Conservation (phyloP, 139 green algal genomes). For the Monoraphidium neglectum region DNA sequence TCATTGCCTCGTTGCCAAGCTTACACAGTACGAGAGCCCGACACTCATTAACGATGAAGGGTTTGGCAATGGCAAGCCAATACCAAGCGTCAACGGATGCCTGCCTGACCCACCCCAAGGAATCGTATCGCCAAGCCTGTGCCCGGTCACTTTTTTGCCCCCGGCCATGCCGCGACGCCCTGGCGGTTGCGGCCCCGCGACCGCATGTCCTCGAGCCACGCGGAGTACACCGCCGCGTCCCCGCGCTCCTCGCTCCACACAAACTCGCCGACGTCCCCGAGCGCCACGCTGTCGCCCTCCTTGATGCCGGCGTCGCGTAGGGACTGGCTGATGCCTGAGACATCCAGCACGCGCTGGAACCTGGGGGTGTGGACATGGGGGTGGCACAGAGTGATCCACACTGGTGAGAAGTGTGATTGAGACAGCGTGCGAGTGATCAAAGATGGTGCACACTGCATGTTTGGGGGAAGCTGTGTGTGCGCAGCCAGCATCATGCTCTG, state of each 20-base stretch:
- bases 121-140: too few relatives aligned
- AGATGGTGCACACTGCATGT: too few relatives aligned
- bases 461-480: too few relatives aligned
- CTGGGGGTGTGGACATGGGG: slow-evolving; percentile 13
- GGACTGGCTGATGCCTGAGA: slow-evolving; percentile 65
- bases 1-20: too few relatives aligned
- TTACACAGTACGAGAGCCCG: too few relatives aligned
- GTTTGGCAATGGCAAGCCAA: too few relatives aligned
- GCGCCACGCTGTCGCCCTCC: slow-evolving; percentile 80
- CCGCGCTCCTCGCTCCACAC: slow-evolving; percentile 63
- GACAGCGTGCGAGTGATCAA: too few relatives aligned
- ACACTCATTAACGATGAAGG: too few relatives aligned
- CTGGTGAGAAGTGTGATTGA: not conserved
- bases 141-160: not conserved
- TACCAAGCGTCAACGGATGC: too few relatives aligned
- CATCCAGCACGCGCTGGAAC: slow-evolving; percentile 65
- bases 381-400: not conserved
- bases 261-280: slow-evolving; percentile 74
- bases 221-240: slow-evolving; percentile 69
- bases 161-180: slow-evolving; percentile 70
- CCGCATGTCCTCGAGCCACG: slow-evolving; percentile 69
- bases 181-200: slow-evolving; percentile 54
- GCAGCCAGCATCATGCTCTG: too few relatives aligned
- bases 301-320: slow-evolving; percentile 45
- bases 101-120: too few relatives aligned